A percentile compares a stretch with the other conserved stretches of the same genome.
phyloP scores from a whole-genome alignment of 768 basidiomycete species.

The Coprinopsis marcescibilis region DNA sequence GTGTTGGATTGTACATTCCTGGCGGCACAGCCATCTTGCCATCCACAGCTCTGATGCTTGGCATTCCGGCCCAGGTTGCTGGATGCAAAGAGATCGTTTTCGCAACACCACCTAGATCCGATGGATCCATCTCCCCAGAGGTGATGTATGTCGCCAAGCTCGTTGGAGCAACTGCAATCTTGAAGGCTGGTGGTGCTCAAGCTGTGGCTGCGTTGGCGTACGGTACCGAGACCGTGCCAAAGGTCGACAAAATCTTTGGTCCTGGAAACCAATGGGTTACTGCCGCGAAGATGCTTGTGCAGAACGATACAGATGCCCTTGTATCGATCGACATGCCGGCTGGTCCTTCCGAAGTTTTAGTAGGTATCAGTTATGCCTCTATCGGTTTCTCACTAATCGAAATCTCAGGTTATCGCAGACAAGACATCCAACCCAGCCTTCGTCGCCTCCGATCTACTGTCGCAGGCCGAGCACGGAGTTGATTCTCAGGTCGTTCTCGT shows the following conservation, averaged over 20 bases:
- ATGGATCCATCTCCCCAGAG: conserved; percentile 93
- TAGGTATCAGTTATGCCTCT: conserved; percentile 34
- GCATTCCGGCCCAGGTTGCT: conserved; percentile 95
- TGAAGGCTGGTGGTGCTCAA: conserved; percentile 95
- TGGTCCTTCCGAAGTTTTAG: conserved; percentile 95
- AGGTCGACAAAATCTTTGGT: conserved; percentile 99
- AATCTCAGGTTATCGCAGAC: conserved; percentile 87
- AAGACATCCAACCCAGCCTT: conserved; percentile 79
- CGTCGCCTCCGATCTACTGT: conserved; percentile 94
- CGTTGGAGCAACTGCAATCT: conserved; percentile 83
- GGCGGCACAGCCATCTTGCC: conserved; percentile 96
- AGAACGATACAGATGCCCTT: conserved; percentile 94
- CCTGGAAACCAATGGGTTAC: conserved; percentile 99
- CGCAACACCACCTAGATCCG: conserved; percentile 91
- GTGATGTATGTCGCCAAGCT: conserved; percentile 94
- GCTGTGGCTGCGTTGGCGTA: conserved; percentile 96
- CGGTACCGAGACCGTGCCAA: conserved; percentile 90
- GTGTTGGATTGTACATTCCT: conserved; percentile 95
- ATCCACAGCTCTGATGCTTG: conserved; percentile 96
- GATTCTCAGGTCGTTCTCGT: conserved; percentile 98
- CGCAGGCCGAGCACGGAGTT: conserved; percentile 96
- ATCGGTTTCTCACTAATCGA: conserved; percentile 1
- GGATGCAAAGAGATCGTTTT: conserved; percentile 89
- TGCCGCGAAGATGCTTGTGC: conserved; percentile 98
- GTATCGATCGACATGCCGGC: conserved; percentile 99